Evolutionary conservation across 2,329 filamentous ascomycete genomes (phyloP).

Genomic region (Rhytidhysteron rufulum): DNA sequence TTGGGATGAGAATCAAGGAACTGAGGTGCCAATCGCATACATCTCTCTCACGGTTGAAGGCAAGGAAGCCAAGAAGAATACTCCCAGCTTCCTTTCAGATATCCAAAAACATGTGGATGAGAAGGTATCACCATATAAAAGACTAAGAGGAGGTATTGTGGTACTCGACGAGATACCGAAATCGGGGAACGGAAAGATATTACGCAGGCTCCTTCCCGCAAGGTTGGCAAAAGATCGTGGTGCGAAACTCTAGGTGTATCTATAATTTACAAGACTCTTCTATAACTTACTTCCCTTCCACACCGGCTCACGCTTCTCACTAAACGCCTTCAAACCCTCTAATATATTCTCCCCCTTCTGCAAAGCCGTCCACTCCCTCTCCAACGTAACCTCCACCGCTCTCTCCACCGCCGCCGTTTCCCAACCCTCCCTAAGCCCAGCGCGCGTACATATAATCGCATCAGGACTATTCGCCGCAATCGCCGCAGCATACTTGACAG

Average conservation of each 20-base stretch:
- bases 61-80: constrained; percentile 3
- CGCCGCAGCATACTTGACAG: constrained; percentile 13
- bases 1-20: constrained; percentile 17
- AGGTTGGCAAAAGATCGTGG: constrained; percentile 7
- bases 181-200: constrained; percentile 23
- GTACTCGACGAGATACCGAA: constrained; percentile 24
- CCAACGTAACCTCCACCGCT: constrained; percentile 13
- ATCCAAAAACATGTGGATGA: constrained; percentile 21
- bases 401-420: constrained; percentile 17
- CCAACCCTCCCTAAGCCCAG: constrained; percentile 19
- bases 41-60: constrained; percentile 14
- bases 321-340: constrained; percentile 28
- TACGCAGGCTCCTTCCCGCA: constrained; percentile 18
- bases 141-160: constrained; percentile 22
- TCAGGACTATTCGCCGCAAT: constrained; percentile 24
- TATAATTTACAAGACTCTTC: background rate
- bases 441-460: constrained; percentile 17
- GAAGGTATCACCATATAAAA: constrained; percentile 28
- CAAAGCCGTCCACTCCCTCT: constrained; percentile 41
- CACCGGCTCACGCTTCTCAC: constrained; percentile 23
- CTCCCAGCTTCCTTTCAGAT: constrained; percentile 6
- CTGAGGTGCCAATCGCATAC: constrained; percentile 29
- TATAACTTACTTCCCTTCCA: constrained; percentile 17
- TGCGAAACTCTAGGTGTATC: constrained; percentile 1
- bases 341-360: constrained; percentile 42